These are phyloP conservation scores for Fomitiporia mediterranea DNA, from an alignment of 1,284 basidiomycete genomes.

Conservation along the genomic window DNA sequence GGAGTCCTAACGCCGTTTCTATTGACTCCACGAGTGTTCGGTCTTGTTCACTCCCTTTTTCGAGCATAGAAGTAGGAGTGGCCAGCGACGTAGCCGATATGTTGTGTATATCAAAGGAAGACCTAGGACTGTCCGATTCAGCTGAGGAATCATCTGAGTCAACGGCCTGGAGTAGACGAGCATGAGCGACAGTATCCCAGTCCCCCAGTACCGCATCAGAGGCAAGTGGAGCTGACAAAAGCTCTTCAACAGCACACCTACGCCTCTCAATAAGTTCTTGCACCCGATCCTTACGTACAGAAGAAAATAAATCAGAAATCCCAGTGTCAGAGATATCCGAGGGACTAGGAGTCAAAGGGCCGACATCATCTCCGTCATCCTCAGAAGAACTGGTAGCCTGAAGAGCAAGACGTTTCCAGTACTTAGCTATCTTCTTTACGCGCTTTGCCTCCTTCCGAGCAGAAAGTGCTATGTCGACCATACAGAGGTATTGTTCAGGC, in stretches of 20 bases:
- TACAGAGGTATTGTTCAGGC: constrained; percentile 15
- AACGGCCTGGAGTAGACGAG: too few relatives aligned
- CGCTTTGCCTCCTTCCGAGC: constrained; percentile 12
- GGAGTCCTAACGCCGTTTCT: too few relatives aligned
- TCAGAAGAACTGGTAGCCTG: neutral
- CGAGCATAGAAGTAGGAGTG: too few relatives aligned
- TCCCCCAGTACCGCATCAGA: too few relatives aligned
- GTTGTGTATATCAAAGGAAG: too few relatives aligned
- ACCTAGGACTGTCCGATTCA: too few relatives aligned
- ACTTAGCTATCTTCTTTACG: constrained; percentile 12
- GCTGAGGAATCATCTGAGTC: too few relatives aligned
- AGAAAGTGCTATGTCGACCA: constrained; percentile 9
- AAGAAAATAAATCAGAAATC: neutral
- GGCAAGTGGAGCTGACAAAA: too few relatives aligned
- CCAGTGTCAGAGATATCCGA: constrained; percentile 20
- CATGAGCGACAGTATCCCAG: too few relatives aligned
- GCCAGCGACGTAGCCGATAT: too few relatives aligned
- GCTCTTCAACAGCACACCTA: neutral
- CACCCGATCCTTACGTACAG: constrained; percentile 3
- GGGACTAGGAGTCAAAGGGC: constrained; percentile 14
- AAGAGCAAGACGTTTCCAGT: constrained; percentile 11
- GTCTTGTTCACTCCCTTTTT: too few relatives aligned
- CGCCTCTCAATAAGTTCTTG: constrained; percentile 4
- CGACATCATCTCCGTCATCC: neutral
- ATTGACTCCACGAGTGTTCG: too few relatives aligned